phyloP scores from a whole-genome alignment of 2,329 filamentous ascomycete genomes.

The Lasiodiplodia sp. region DNA sequence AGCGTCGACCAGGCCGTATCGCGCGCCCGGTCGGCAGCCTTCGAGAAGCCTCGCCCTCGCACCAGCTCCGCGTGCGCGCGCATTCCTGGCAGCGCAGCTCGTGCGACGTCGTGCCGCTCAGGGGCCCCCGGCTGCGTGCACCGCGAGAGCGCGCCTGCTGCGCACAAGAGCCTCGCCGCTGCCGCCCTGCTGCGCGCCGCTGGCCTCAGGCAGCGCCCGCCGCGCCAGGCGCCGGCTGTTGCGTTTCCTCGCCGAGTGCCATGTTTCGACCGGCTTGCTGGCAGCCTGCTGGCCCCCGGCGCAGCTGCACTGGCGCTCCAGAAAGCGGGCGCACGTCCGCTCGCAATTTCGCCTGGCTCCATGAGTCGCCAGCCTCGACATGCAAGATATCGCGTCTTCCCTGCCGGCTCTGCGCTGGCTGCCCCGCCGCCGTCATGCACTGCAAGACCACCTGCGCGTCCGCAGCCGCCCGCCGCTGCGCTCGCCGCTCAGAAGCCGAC shows the following conservation, averaged over 20 bases:
- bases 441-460: neutral
- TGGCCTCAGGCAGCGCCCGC: conserved; percentile 2
- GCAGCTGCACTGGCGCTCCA: conserved; percentile 9
- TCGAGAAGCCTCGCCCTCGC: conserved; percentile 25
- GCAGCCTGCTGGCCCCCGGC: conserved; percentile 10
- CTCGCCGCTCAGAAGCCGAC: neutral
- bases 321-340: conserved; percentile 17
- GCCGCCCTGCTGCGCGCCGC: neutral
- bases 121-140: neutral
- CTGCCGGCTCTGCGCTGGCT: neutral
- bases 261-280: conserved; percentile 2
- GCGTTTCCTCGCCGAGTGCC: conserved; percentile 7
- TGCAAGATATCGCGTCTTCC: conserved; percentile 9
- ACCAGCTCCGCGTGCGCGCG: neutral
- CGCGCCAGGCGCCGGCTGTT: neutral
- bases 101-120: conserved; percentile 5
- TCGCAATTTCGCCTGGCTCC: conserved; percentile 22
- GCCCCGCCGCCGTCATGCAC: neutral
- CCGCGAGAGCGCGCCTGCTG: conserved; percentile 1
- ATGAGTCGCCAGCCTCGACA: conserved; percentile 24
- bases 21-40: conserved; percentile 4
- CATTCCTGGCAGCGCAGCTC: neutral
- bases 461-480: neutral
- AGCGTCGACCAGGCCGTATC: neutral
- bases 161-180: neutral